These are phyloP conservation scores for Suillus clintonianus DNA, from an alignment of 768 basidiomycete genomes.

Conservation along the genomic window DNA sequence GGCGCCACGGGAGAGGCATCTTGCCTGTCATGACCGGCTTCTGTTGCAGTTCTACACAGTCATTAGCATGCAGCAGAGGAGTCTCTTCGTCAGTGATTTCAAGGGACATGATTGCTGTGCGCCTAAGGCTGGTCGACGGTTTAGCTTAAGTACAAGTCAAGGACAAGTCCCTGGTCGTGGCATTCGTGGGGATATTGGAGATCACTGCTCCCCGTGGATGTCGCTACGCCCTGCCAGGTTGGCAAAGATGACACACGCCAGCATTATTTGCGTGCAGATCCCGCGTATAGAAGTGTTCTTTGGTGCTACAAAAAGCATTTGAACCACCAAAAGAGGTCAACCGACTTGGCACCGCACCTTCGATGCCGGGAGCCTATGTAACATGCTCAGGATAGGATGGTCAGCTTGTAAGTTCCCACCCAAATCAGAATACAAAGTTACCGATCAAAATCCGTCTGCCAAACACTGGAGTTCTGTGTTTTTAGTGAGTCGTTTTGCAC, in stretches of 20 bases:
- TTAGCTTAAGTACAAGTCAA: not conserved
- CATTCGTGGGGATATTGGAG: not conserved
- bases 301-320: not conserved
- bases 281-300: not conserved
- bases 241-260: not conserved
- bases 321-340: not conserved
- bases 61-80: slow-evolving; percentile 43
- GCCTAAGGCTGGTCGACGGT: not conserved
- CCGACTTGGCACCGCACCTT: not conserved
- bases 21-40: slow-evolving; percentile 12
- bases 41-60: slow-evolving; percentile 29
- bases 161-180: not conserved
- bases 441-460: not conserved
- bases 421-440: not conserved
- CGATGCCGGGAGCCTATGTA: not conserved
- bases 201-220: not conserved
- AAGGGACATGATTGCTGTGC: slow-evolving; percentile 1
- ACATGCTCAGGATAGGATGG: not conserved
- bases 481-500: slow-evolving; percentile 18
- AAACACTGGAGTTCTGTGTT: not conserved
- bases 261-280: not conserved
- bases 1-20: slow-evolving; percentile 64
- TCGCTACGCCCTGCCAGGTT: not conserved
- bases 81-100: slow-evolving; percentile 52
- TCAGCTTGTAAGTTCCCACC: not conserved